These are phyloP conservation scores for Fusarium goolgardi DNA, from an alignment of 2,329 filamentous ascomycete species.

Conservation along the genomic window DNA sequence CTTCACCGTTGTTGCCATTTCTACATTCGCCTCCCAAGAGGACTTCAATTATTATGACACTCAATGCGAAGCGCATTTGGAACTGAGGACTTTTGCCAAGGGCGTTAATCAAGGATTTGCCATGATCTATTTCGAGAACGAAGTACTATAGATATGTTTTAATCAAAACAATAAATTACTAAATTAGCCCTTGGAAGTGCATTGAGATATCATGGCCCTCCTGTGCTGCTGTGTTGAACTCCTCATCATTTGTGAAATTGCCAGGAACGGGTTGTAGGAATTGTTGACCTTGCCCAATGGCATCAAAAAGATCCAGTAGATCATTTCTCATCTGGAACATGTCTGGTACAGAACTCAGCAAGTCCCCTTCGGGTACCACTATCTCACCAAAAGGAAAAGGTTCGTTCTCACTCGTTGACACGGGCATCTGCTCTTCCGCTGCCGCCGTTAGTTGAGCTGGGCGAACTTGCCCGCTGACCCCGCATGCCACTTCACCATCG, in stretches of 20 bases:
- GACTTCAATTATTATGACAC: constrained; percentile 73
- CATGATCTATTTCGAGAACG: constrained; percentile 63
- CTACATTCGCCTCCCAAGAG: constrained; percentile 65
- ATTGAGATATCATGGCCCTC: constrained; percentile 49
- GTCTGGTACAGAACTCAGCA: constrained; percentile 45
- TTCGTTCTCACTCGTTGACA: background rate
- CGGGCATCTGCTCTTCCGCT: background rate
- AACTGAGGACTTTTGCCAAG: constrained; percentile 50
- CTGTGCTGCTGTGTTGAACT: constrained; percentile 11
- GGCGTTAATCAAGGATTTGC: constrained; percentile 54
- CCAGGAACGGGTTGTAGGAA: constrained; percentile 31
- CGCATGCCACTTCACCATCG: background rate
- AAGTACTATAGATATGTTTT: background rate
- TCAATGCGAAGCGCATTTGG: constrained; percentile 50
- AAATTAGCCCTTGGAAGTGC: constrained; percentile 51
- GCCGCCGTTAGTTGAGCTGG: background rate
- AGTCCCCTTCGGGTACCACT: constrained; percentile 23
- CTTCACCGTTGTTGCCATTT: constrained; percentile 67
- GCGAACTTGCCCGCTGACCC: background rate
- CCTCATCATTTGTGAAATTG: constrained; percentile 26
- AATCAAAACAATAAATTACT: background rate
- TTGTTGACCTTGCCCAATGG: constrained; percentile 49
- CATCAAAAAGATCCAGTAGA: constrained; percentile 52
- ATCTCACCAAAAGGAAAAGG: constrained; percentile 14
- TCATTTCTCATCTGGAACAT: constrained; percentile 53